Base-by-base conservation (phyloP, 2,329 filamentous ascomycete species). In the Fusarium denticulatum region DNA sequence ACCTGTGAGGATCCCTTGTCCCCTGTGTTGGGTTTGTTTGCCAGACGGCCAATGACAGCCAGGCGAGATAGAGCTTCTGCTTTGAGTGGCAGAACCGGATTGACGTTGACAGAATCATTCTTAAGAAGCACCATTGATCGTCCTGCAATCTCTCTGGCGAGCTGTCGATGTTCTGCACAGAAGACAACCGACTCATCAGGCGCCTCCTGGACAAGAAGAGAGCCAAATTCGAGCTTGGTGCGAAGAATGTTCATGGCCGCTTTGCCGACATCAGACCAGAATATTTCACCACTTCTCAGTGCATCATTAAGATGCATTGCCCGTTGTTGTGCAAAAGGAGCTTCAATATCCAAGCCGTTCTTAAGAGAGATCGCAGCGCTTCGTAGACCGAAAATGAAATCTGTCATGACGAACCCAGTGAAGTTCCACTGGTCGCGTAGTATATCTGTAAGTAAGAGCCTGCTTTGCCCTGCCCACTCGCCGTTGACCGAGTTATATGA, bases 51-150 rank as follows among this genome's bases (percentile, higher is more conserved):
- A 7, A 77, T 37, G 8, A 77, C 60, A 6, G 69, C 73, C 8
- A 76, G 7, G 2, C 59, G 74, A 3, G 61, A 46, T 7, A 66
- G 30, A 26, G 10, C 49, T 20, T 13, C 46, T 49, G 50, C 9
- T 0, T 43, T 59, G 2, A 76, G 45, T 1, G 74, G 69, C 0
- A 76, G 63, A 0, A 69, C 8, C 0, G 63, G 60, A 6, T 6
- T 30, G 0, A 42, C 52, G 2, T 64, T 26, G 14, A 74, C 15
- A 0, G 10, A 5, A 1, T 69, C 30, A 34, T 77, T 77, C 69
- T 72, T 74, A 13, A 77, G 47, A n/a, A 77, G 32, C 1, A 77
- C 73, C 60, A 76, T 76, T 13, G 76, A 71, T 34, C 68, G 66
- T 14, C 34, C 24, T 5, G 73, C 71, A 4, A 64, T 65, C 36